Base-by-base conservation (phyloP, 805 yeast genomes). In the Cyberlindnera meyerae region DNA sequence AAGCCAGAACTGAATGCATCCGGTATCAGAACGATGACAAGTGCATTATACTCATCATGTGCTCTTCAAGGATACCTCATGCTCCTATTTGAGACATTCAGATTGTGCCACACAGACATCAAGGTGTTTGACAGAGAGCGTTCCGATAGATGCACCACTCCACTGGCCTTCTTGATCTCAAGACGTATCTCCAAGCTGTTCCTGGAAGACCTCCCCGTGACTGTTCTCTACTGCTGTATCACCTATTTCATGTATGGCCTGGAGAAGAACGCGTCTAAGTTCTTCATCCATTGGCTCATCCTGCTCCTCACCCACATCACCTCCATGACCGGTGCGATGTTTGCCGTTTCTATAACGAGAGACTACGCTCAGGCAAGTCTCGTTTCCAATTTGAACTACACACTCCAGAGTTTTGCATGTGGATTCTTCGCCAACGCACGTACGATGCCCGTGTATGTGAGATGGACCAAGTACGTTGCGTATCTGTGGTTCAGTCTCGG, bases 211-310 rank as follows among this genome's bases (percentile, higher is more conserved):
- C 43, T 84, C 4, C 65, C 78, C 16, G 68, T 82, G 31, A 73
- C 87, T 0, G 48, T 83, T 3, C 51, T 76, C 1, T 84, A 69
- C 52, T 68, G 87, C 0, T 52, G 69, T 0, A 73, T 81, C 21
- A 71, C 85, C 0, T 87, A 82, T 54, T 86, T 82, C 61, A 80
- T 86, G 90, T 73, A 74, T 61, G 95, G 94, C 0, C 63, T 85
- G 27, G 58, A 82, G 29, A 66, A 63, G 24, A 60, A 70, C 0
- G 63, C 66, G 1, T 39, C 46, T 20, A 42, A 46, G 22, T 87
- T 82, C 51, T 82, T 80, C 49, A 66, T 75, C 2, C 86, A 71
- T 54, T 81, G 82, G 60, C 70, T 78, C 0, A 67, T 73, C 1
- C 63, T 69, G 7, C 57, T 85, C n/a, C 47, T 85, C 12, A 70